phyloP scores from a whole-genome alignment of 1,284 basidiomycete species.

The Amylostereum areolatum region DNA sequence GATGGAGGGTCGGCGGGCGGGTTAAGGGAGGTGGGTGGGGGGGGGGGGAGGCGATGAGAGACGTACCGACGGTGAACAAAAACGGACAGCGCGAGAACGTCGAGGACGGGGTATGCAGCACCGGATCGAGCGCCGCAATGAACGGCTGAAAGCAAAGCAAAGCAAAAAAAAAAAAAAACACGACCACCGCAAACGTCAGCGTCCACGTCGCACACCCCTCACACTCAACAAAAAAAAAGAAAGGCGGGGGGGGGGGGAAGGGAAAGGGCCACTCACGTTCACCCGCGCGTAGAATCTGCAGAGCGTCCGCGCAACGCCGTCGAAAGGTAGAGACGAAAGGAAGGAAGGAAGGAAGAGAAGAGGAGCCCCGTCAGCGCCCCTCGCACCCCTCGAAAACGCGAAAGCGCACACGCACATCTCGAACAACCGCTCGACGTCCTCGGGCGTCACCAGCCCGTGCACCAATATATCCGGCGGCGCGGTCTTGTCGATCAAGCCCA shows the following conservation, averaged over 20 bases:
- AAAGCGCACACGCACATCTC: conserved; percentile 55
- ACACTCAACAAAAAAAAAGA: too few relatives aligned
- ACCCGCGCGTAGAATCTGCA: conserved; percentile 60
- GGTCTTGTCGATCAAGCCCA: conserved; percentile 72
- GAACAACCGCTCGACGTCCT: conserved; percentile 79
- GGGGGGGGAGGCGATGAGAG: not conserved
- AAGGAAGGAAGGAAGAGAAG: not conserved
- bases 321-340: not conserved
- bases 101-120: conserved; percentile 63
- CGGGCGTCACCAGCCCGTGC: conserved; percentile 72
- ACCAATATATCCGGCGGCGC: conserved; percentile 80
- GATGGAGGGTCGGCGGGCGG: too few relatives aligned
- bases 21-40: too few relatives aligned
- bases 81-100: conserved; percentile 78
- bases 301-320: conserved; percentile 1
- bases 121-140: conserved; percentile 67
- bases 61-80: conserved; percentile 76
- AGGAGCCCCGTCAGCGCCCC: too few relatives aligned
- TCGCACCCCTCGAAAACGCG: too few relatives aligned
- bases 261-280: conserved; percentile 68
- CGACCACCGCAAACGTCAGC: conserved; percentile 8
- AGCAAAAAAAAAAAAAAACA: too few relatives aligned
- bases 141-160: conserved; percentile 55
- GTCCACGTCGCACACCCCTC: not conserved
- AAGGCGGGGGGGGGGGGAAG: too few relatives aligned